Evolutionary conservation across 306 rosid species (phyloP).

Genomic region (Vachellia collinsii): DNA sequence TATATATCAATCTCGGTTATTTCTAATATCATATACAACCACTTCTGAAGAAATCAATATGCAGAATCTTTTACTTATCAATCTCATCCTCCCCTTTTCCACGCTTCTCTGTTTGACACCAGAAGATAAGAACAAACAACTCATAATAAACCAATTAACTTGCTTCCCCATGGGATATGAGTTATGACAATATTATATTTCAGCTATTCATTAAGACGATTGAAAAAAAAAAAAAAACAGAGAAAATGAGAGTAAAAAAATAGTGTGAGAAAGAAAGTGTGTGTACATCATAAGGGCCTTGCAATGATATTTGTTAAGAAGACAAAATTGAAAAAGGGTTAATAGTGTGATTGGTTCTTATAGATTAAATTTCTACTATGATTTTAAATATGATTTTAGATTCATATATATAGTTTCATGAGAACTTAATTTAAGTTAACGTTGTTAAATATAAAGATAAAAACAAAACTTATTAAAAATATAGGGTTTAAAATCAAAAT

Average conservation of each 20-base stretch:
- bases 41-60: conserved; percentile 9
- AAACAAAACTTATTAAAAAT: too few relatives aligned
- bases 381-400: too few relatives aligned
- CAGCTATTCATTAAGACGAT: neutral
- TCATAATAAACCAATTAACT: conserved; percentile 4
- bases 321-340: too few relatives aligned
- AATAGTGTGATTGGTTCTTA: too few relatives aligned
- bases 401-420: too few relatives aligned
- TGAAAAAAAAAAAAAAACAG: neutral
- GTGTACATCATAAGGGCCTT: neutral
- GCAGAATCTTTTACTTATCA: neutral
- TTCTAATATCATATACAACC: neutral
- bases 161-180: neutral
- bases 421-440: too few relatives aligned
- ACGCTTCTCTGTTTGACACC: neutral
- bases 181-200: neutral
- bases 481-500: too few relatives aligned
- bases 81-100: conserved; percentile 13
- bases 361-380: too few relatives aligned
- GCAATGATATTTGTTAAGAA: too few relatives aligned
- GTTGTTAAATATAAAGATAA: too few relatives aligned
- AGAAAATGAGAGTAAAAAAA: conserved; percentile 5
- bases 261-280: neutral
- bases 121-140: conserved; percentile 6
- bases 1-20: conserved; percentile 29